phyloP scores from a whole-genome alignment of 2,329 filamentous ascomycete genomes.

The Knufia fluminis region DNA sequence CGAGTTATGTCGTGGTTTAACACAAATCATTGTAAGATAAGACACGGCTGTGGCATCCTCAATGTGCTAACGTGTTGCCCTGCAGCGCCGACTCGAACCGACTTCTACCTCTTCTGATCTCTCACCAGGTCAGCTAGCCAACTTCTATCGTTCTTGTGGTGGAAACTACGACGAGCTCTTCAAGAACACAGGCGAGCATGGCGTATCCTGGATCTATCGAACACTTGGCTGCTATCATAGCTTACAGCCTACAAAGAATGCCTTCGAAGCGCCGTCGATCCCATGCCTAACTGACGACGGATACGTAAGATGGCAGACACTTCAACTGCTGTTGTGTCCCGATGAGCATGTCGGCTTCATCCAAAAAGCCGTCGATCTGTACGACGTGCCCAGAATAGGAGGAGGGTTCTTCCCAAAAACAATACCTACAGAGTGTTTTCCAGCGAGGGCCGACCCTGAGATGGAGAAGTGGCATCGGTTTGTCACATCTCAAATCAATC shows the following conservation, averaged over 20 bases:
- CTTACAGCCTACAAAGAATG: conserved; percentile 60
- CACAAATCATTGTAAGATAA: conserved; percentile 57
- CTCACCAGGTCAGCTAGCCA: conserved; percentile 61
- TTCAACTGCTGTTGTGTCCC: conserved; percentile 78
- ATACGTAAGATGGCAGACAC: conserved; percentile 88
- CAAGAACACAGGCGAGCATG: conserved; percentile 59
- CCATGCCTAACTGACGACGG: conserved; percentile 75
- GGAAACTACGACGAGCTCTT: conserved; percentile 75
- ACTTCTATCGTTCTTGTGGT: conserved; percentile 66
- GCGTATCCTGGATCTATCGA: conserved; percentile 86
- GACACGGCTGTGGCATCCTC: neutral
- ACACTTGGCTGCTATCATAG: conserved; percentile 83
- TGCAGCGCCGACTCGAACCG: conserved; percentile 19
- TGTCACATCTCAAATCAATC: conserved; percentile 61
- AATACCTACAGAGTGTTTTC: conserved; percentile 62
- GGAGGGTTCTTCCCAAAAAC: conserved; percentile 53
- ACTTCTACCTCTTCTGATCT: conserved; percentile 26
- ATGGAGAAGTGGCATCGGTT: conserved; percentile 78
- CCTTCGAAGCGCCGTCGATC: conserved; percentile 66
- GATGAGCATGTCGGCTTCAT: conserved; percentile 80
- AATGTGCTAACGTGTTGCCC: conserved; percentile 9
- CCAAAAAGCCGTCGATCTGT: conserved; percentile 68
- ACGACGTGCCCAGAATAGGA: conserved; percentile 64
- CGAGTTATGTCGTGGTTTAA: conserved; percentile 59
- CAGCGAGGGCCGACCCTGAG: conserved; percentile 62